Conservation (phyloP, 208 protist genomes). For the Herpetomonas samuelpessoai region DNA sequence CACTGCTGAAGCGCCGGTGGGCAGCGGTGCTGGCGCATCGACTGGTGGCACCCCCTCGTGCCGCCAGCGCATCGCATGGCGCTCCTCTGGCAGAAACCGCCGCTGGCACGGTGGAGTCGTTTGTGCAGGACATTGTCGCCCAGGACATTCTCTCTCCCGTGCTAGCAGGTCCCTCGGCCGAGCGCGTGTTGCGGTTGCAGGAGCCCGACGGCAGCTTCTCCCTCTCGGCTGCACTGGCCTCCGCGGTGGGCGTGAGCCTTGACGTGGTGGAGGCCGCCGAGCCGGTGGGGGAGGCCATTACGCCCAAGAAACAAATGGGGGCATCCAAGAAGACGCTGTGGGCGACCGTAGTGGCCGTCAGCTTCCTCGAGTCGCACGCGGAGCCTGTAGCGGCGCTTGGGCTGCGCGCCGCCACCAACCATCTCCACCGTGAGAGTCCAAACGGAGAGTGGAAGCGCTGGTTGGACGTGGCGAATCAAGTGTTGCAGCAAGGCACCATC, state of each 20-base stretch:
- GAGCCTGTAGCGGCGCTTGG: conserved; percentile 21
- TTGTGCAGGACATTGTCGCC: conserved; percentile 29
- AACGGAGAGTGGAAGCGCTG: conserved; percentile 24
- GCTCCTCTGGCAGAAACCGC: conserved; percentile 3
- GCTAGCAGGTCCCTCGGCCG: conserved; percentile 8
- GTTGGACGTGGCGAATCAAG: conserved; percentile 7
- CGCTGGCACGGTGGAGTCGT: conserved; percentile 23
- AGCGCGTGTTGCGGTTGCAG: conserved; percentile 43
- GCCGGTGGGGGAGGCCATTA: conserved; percentile 12
- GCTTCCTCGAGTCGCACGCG: conserved; percentile 19
- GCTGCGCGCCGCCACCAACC: conserved; percentile 19
- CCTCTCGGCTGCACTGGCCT: conserved; percentile 17
- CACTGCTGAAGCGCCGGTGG: neutral
- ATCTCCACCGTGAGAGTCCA: conserved; percentile 14
- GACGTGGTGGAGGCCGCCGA: conserved; percentile 17
- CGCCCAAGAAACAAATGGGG: neutral
- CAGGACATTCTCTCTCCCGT: conserved; percentile 5
- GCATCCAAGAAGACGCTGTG: conserved; percentile 12
- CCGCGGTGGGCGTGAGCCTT: conserved; percentile 17
- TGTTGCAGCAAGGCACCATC: conserved; percentile 7
- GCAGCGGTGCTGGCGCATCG: neutral
- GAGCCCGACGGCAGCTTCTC: conserved; percentile 36
- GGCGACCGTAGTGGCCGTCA: conserved; percentile 48
- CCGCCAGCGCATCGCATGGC: neutral
- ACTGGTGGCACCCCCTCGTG: neutral